These are phyloP conservation scores for Alternaria incomplexa DNA, from an alignment of 2,329 filamentous ascomycete species.

Conservation along the genomic window DNA sequence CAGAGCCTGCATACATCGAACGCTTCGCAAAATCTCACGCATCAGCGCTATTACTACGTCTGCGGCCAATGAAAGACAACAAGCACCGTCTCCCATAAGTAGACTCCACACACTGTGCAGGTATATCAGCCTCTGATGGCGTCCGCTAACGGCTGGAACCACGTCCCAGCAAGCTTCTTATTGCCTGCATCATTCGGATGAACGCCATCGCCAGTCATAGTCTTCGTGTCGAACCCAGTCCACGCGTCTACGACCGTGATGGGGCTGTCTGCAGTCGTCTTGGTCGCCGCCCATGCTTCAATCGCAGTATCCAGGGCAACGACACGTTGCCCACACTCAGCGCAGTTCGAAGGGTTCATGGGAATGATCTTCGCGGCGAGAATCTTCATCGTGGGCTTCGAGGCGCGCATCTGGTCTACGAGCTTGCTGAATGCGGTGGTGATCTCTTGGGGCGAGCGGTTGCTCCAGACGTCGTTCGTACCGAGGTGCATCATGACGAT, in stretches of 20 bases:
- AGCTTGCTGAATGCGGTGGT: slow-evolving; percentile 44
- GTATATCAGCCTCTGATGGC: slow-evolving; percentile 3
- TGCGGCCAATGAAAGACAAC: too few species aligned
- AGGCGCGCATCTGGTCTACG: slow-evolving; percentile 50
- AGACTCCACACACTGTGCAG: background rate
- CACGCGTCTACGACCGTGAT: slow-evolving; percentile 28
- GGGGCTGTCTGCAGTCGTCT: slow-evolving; percentile 8
- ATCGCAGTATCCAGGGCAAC: slow-evolving; percentile 28
- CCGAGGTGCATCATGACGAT: slow-evolving; percentile 53
- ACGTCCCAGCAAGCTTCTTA: slow-evolving; percentile 20
- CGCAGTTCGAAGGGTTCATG: slow-evolving; percentile 15
- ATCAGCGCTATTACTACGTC: too few species aligned
- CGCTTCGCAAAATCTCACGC: background rate
- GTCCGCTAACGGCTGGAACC: slow-evolving; percentile 14
- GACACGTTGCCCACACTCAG: slow-evolving; percentile 10
- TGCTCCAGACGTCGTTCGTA: slow-evolving; percentile 50
- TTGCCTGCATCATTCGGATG: slow-evolving; percentile 31
- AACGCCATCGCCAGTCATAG: slow-evolving; percentile 33
- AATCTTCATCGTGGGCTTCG: slow-evolving; percentile 48
- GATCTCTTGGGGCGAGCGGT: slow-evolving; percentile 35
- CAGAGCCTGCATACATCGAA: background rate
- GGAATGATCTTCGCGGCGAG: slow-evolving; percentile 33
- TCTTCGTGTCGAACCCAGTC: slow-evolving; percentile 25
- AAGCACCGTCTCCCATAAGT: too few species aligned
- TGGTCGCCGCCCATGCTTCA: slow-evolving; percentile 18